Percentiles rank a stretch among this genome's conserved stretches.
These are phyloP conservation scores for Tetrastigma voinierianum DNA, from an alignment of 164 flowering plant genomes.

Conservation along the genomic window DNA sequence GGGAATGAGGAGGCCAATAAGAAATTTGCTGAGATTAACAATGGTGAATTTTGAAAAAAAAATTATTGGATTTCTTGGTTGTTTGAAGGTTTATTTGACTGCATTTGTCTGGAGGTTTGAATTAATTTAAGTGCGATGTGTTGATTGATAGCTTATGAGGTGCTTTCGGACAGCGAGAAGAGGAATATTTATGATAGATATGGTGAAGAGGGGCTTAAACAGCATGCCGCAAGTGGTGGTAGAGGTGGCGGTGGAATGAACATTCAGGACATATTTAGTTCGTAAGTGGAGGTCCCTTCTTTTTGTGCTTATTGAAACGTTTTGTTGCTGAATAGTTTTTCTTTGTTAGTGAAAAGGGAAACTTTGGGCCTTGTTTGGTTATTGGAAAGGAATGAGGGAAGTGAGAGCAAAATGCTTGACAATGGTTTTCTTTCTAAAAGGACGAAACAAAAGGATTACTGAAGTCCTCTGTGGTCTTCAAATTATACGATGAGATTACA, in stretches of 20 bases:
- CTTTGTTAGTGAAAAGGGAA: background rate
- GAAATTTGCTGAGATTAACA: constrained; percentile 88
- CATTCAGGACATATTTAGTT: constrained; percentile 83
- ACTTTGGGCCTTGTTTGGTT: too few relatives aligned
- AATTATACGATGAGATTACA: too few relatives aligned
- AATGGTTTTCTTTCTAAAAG: too few relatives aligned
- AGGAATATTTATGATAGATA: constrained; percentile 85
- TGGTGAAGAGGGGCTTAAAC: constrained; percentile 97
- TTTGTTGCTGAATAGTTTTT: background rate
- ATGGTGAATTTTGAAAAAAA: constrained; percentile 60
- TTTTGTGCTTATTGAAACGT: background rate
- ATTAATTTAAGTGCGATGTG: background rate
- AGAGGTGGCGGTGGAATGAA: constrained; percentile 85
- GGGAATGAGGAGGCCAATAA: constrained; percentile 98
- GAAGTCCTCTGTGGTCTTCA: too few relatives aligned
- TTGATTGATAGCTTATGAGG: constrained; percentile 75
- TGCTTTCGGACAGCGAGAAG: constrained; percentile 88
- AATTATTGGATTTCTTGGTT: background rate
- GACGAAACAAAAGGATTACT: too few relatives aligned
- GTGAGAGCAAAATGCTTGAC: too few relatives aligned
- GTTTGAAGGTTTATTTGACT: background rate
- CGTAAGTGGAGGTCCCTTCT: constrained; percentile 39
- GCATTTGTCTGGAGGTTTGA: background rate
- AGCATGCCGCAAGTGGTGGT: constrained; percentile 82
- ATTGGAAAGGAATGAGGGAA: too few relatives aligned